Evolutionary conservation across 1,284 basidiomycete genomes (phyloP), one percentile per base, ranked within the genome.

Genomic region (Tranzscheliella williamsii): DNA sequence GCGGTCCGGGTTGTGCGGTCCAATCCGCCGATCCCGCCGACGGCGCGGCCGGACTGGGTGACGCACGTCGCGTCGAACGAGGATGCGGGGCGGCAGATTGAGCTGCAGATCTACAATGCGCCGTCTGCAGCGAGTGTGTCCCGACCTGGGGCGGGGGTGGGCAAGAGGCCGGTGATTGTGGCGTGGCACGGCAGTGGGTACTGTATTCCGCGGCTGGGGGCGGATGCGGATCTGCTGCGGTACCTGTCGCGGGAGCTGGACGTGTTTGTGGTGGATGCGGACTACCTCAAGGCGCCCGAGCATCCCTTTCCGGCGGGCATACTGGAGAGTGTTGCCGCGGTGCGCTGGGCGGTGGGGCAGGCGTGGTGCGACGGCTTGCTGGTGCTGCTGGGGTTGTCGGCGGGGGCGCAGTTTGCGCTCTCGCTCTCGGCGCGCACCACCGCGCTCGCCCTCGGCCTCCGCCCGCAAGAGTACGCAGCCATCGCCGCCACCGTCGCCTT

Each of bases 241-340:
- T 63, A 33, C 34, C 33, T 63, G 12, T 41, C 42, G 17, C 43
- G 49, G 20, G 45, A 46, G n/a, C 38, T 61, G 8, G 8, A 17
- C 16, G 30, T 48, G 3, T 53, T 41, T 7, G 42, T 63, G 1
- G 54, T 63, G 5, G 60, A 63, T 35, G 44, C 31, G 8, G 60
- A 63, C 31, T 63, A 63, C 18, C 45, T 37, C 42, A 63, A 63
- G 22, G 41, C 60, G 5, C 60, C 60, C 4, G 60, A 63, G 23
- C 13, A 32, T 23, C 49, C 38, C n/a, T 63, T 63, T 31, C 60
- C 60, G 2, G 46, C 57, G 9, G 49, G 38, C 2, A 17, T 63
- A 20, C 36, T 42, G 20, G 60, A 63, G 21, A 39, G 40, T 1
- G 49, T 63, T 7, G n/a, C 54, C 4, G 54, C 54, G 1, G 20